Evolutionary conservation across 1,139 yeast genomes (phyloP).

Genomic region (Spathaspora sp.): DNA sequence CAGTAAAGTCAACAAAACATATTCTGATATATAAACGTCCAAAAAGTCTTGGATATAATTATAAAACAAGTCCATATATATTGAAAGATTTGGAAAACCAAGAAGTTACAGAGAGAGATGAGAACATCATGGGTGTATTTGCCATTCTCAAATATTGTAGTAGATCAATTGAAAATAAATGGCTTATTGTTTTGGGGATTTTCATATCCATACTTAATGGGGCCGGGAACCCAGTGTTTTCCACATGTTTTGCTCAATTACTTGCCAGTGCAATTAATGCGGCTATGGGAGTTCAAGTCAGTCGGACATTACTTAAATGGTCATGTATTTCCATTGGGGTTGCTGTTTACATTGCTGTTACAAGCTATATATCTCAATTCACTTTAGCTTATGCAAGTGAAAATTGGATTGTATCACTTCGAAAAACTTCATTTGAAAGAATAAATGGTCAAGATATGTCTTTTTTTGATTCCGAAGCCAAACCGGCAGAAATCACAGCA

Average conservation of each 20-base stretch:
- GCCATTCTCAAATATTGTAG: conserved; percentile 37
- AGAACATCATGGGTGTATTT: conserved; percentile 26
- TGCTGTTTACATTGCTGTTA: conserved; percentile 59
- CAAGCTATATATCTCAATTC: conserved; percentile 51
- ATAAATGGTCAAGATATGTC: conserved; percentile 53
- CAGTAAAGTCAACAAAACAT: not conserved
- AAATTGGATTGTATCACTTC: conserved; percentile 57
- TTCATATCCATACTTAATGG: conserved; percentile 57
- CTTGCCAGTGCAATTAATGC: conserved; percentile 54
- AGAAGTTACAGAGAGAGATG: not conserved
- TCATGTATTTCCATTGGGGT: conserved; percentile 60
- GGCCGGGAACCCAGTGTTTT: conserved; percentile 69
- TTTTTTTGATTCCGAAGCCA: conserved; percentile 49
- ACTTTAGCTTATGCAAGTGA: conserved; percentile 63
- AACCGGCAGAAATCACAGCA: conserved; percentile 61
- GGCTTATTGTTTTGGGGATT: conserved; percentile 50
- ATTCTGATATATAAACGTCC: not conserved
- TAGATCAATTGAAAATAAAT: conserved; percentile 31
- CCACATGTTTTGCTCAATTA: conserved; percentile 72
- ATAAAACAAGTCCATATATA: conserved; percentile 24
- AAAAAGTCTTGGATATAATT: conserved; percentile 14
- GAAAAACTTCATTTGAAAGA: conserved; percentile 49
- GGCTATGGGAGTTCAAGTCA: conserved; percentile 25
- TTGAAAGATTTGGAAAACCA: conserved; percentile 21
- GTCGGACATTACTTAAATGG: conserved; percentile 55